Evolutionary conservation across 768 basidiomycete species (phyloP).

Genomic region (Candolleomyces aberdarensis): DNA sequence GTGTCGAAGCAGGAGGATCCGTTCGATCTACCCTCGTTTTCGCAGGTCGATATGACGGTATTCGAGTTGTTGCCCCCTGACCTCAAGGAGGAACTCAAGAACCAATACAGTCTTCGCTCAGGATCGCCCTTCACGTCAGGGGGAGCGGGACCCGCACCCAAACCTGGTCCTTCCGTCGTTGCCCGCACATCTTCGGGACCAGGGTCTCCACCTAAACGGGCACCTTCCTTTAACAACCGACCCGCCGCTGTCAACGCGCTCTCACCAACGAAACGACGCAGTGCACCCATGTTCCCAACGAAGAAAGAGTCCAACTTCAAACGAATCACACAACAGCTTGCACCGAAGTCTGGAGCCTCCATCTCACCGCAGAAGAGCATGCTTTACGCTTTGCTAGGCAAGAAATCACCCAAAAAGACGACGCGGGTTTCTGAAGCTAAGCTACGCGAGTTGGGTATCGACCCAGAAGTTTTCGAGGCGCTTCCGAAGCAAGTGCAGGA

Average conservation of each 20-base stretch:
- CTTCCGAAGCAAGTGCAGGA: slow-evolving; percentile 68
- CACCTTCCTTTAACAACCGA: background rate
- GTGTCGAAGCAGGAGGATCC: slow-evolving; percentile 17
- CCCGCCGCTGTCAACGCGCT: background rate
- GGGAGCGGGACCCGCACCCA: background rate
- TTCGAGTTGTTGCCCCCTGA: slow-evolving; percentile 70
- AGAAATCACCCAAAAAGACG: slow-evolving; percentile 26
- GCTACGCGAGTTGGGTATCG: slow-evolving; percentile 64
- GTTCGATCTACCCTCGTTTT: slow-evolving; percentile 62
- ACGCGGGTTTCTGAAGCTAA: slow-evolving; percentile 53
- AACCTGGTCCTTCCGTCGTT: slow-evolving; percentile 5
- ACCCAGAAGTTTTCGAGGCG: slow-evolving; percentile 63
- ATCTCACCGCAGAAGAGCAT: slow-evolving; percentile 32
- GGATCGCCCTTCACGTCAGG: slow-evolving; percentile 39
- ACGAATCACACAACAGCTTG: slow-evolving; percentile 62
- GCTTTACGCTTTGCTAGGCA: slow-evolving; percentile 30
- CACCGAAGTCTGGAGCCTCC: slow-evolving; percentile 46
- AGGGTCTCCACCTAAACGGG: background rate
- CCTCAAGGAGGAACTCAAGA: slow-evolving; percentile 64
- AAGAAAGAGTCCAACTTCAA: slow-evolving; percentile 44
- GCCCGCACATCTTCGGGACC: slow-evolving; percentile 11
- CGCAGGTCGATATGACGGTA: slow-evolving; percentile 71
- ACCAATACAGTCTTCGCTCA: slow-evolving; percentile 62
- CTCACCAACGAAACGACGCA: background rate
- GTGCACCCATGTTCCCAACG: slow-evolving; percentile 22